Evolutionary conservation across 2,329 filamentous ascomycete genomes (phyloP).

Genomic region (Fusarium beomiforme): DNA sequence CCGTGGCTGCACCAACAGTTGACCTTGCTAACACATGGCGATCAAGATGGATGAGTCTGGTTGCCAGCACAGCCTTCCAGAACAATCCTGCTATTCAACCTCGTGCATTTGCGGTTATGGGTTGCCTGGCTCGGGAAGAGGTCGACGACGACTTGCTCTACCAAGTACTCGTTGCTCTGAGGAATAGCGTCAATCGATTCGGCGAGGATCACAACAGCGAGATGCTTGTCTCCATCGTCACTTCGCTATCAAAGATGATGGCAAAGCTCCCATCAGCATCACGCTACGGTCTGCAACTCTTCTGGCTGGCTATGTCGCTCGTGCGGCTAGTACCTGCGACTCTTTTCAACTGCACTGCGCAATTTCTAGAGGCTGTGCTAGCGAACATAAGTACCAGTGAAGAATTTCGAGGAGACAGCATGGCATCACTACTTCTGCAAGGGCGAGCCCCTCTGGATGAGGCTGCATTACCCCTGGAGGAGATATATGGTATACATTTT

Average conservation of each 20-base stretch:
- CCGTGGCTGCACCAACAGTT: slow-evolving; percentile 69
- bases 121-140: slow-evolving; percentile 75
- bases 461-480: slow-evolving; percentile 69
- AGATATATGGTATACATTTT: slow-evolving; percentile 73
- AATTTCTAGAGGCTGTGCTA: slow-evolving; percentile 72
- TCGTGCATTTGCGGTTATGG: slow-evolving; percentile 76
- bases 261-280: slow-evolving; percentile 73
- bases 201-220: slow-evolving; percentile 72
- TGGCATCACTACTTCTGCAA: slow-evolving; percentile 69
- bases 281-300: slow-evolving; percentile 74
- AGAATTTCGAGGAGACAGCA: slow-evolving; percentile 67
- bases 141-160: slow-evolving; percentile 78
- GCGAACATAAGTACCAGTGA: slow-evolving; percentile 70
- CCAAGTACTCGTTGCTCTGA: slow-evolving; percentile 74
- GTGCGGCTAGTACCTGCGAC: slow-evolving; percentile 69
- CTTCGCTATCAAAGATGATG: slow-evolving; percentile 76
- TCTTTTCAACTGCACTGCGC: slow-evolving; percentile 73
- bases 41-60: slow-evolving; percentile 77
- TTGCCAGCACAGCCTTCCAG: slow-evolving; percentile 77
- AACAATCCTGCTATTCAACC: slow-evolving; percentile 78
- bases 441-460: slow-evolving; percentile 70
- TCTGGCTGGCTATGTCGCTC: slow-evolving; percentile 75
- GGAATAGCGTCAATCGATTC: slow-evolving; percentile 72
- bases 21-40: slow-evolving; percentile 76
- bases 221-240: slow-evolving; percentile 75